Evolutionary conservation across 176 grass and related monocot genomes (phyloP).

Genomic region (Oryza rufipogon): DNA sequence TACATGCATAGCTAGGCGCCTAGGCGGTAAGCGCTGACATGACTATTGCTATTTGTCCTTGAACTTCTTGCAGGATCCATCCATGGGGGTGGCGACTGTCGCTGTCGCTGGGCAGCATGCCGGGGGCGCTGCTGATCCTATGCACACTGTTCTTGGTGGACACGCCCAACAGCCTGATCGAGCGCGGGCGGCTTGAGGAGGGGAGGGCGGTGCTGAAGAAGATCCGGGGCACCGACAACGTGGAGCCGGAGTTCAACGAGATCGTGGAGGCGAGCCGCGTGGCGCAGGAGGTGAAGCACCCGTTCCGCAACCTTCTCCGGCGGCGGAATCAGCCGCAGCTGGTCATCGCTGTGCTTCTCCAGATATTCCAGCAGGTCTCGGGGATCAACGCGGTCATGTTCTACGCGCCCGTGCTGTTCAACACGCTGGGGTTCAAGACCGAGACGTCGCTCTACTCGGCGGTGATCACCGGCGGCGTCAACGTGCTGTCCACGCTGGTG

Average conservation of each 20-base stretch:
- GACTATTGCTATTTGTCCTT: too few species aligned
- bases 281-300: constrained; percentile 83
- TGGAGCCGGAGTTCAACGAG: constrained; percentile 87
- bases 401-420: constrained; percentile 95
- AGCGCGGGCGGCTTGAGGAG: constrained; percentile 70
- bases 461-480: constrained; percentile 83
- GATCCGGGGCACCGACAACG: constrained; percentile 77
- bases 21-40: too few species aligned
- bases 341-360: constrained; percentile 80
- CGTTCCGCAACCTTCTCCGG: constrained; percentile 77
- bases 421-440: constrained; percentile 83
- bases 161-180: constrained; percentile 86
- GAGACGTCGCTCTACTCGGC: constrained; percentile 87
- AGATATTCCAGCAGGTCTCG: constrained; percentile 90
- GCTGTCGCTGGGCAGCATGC: constrained; percentile 68
- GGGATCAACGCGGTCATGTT: constrained; percentile 99
- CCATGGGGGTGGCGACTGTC: constrained; percentile 85
- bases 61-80: constrained; percentile 52
- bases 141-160: constrained; percentile 71
- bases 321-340: constrained; percentile 70
- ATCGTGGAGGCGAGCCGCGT: constrained; percentile 79
- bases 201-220: constrained; percentile 69
- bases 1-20: too few species aligned
- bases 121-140: constrained; percentile 63
- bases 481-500: constrained; percentile 86